Evolutionary conservation across 2,329 filamentous ascomycete species (phyloP), one percentile per base, ranked within the genome.

Genomic region (Pezicula radicicola): DNA sequence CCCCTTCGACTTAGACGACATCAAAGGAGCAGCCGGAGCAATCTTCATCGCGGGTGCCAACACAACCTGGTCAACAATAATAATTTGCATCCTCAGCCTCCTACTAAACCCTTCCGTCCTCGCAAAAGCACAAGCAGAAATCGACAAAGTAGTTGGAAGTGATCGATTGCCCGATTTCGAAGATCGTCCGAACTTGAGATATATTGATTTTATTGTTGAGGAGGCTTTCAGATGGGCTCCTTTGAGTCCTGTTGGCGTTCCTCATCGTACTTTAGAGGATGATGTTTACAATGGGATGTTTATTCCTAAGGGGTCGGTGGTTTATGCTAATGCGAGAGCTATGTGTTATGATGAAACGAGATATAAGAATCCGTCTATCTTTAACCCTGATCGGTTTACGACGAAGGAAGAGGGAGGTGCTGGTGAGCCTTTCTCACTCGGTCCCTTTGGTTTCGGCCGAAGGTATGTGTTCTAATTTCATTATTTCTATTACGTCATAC

Each of bases 221-320:
- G 77, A 80, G 54, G 70, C 70, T 8, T 65, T 71, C 36, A 69
- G 76, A 19, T 75, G 71, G 69, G 66, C 65, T 27, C 75, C 76
- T 4, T 63, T 78, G 3, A 72, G 70, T 12, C 75, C 76, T 1
- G 62, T 79, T 2, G 77, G 75, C 3, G 75, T 84, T 35, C 81
- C 81, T 2, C 81, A 85, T 62, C 72, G 68, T 42, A 72, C 77
- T 13, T 69, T 77, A 1, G 64, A 75, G 44, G 80, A 84, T 46
- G 81, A 85, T 50, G 68, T 75, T 10, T 85, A 84, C 60, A 69
- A 77, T 18, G 80, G 75, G 33, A 78, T 80, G 65, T 73, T 75
- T 52, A 82, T 85, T 46, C 80, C 79, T 9, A 76, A 75, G n/a
- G 81, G 80, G 73, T 78, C 62, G 60, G 74, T 46, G 71, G 75